Percentiles rank a stretch among this genome's conserved stretches.
Conservation (phyloP, 2,329 filamentous ascomycete genomes). For the Hirsutella minnesotensis region DNA sequence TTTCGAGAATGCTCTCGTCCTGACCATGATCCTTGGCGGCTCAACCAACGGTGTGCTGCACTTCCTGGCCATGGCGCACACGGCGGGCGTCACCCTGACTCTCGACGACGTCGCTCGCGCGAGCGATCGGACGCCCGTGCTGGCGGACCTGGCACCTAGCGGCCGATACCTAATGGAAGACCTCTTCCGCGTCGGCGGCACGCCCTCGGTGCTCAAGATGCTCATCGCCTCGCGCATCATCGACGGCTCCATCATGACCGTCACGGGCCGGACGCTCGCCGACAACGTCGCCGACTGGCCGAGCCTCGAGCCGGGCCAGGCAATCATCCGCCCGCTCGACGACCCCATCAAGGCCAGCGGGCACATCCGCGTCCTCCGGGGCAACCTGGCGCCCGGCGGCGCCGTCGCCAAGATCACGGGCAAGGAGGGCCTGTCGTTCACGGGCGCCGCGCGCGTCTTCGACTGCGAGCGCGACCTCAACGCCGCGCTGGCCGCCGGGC, state of each 20-base stretch:
- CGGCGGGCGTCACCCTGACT: conserved; percentile 63
- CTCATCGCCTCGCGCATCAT: conserved; percentile 66
- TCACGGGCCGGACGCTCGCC: conserved; percentile 74
- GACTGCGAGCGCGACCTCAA: conserved; percentile 76
- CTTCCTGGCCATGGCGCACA: conserved; percentile 81
- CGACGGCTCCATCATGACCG: conserved; percentile 66
- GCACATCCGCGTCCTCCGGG: conserved; percentile 77
- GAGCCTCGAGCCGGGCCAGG: conserved; percentile 64
- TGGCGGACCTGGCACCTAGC: conserved; percentile 74
- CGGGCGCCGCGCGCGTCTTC: conserved; percentile 71
- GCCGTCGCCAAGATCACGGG: conserved; percentile 95
- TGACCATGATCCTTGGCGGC: conserved; percentile 87
- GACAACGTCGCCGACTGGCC: conserved; percentile 73
- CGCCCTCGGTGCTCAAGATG: conserved; percentile 75
- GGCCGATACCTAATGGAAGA: conserved; percentile 84
- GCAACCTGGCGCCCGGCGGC: conserved; percentile 79
- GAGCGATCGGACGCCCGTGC: conserved; percentile 71
- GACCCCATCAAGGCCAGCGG: conserved; percentile 69
- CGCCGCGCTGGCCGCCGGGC: conserved; percentile 59
- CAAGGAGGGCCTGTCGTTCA: conserved; percentile 79
- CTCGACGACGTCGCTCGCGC: conserved; percentile 76
- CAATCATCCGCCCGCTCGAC: conserved; percentile 73
- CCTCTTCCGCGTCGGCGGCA: conserved; percentile 74
- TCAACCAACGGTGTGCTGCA: conserved; percentile 84
- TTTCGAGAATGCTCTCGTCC: conserved; percentile 79